Conservation (phyloP, 305 asterid species). For the Fraxinus floribunda region DNA sequence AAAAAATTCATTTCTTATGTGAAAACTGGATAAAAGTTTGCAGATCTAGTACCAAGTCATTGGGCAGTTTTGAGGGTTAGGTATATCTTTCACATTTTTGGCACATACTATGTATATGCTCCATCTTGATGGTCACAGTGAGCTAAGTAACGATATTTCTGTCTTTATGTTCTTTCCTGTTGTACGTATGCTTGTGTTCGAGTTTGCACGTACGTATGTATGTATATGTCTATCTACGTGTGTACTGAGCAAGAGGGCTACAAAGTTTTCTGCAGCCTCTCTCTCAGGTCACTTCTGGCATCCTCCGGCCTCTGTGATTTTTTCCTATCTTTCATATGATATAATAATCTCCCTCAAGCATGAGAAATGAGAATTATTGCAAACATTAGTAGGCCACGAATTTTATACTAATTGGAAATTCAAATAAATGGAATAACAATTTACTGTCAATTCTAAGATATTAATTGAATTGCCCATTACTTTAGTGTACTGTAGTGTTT, state of each 20-base stretch:
- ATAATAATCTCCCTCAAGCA: background rate
- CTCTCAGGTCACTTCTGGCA: background rate
- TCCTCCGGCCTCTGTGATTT: background rate
- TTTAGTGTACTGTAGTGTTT: conserved; percentile 13
- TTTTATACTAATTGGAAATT: background rate
- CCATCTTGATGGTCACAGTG: background rate
- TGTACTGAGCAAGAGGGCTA: background rate
- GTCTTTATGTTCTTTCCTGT: background rate
- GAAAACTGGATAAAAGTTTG: background rate
- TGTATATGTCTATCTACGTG: background rate
- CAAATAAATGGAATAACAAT: background rate
- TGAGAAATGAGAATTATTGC: background rate
- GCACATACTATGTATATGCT: background rate
- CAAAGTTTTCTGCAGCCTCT: background rate
- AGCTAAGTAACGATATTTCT: background rate
- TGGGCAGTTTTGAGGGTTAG: background rate
- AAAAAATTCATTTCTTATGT: background rate
- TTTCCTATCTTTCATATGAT: background rate
- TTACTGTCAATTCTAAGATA: background rate
- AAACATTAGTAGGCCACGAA: background rate
- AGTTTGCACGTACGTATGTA: background rate
- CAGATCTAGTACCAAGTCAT: background rate
- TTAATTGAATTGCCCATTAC: background rate
- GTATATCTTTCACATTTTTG: background rate
- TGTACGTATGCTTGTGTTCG: background rate